A percentile compares a stretch with the other conserved stretches of the same genome.
phyloP scores from a whole-genome alignment of 345 rosid species.

The Capsella bursapastoris region DNA sequence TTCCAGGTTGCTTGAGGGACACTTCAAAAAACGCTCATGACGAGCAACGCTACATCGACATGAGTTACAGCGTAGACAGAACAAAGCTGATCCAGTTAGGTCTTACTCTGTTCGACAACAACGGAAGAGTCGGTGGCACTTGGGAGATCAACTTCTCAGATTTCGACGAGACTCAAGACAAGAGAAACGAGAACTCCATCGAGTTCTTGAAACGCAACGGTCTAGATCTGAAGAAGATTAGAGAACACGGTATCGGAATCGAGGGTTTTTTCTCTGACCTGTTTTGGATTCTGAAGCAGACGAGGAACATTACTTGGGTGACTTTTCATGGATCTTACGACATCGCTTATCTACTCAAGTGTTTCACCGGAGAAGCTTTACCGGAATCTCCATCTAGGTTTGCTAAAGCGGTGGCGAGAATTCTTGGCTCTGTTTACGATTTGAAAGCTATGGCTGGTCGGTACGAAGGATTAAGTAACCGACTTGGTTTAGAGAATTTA shows the following conservation, averaged over 20 bases:
- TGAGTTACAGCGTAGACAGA: constrained; percentile 6
- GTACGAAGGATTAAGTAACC: not conserved
- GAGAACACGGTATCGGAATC: not conserved
- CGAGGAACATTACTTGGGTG: not conserved
- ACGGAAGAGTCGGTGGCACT: not conserved
- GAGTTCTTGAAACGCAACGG: constrained; percentile 10
- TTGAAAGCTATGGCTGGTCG: constrained; percentile 8
- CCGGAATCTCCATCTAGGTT: not conserved
- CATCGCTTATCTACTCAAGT: constrained; percentile 17
- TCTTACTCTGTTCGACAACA: not conserved
- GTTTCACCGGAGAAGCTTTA: not conserved
- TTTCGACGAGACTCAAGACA: not conserved
- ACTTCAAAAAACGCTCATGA: not conserved
- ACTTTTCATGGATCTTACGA: constrained; percentile 31
- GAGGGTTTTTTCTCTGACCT: not conserved
- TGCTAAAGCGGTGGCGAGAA: not conserved
- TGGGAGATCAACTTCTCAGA: constrained; percentile 33
- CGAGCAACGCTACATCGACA: not conserved
- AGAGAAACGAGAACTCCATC: constrained; percentile 4
- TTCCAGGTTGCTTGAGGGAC: constrained; percentile 6
- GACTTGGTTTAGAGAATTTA: constrained; percentile 1
- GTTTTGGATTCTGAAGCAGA: not conserved
- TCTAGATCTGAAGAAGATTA: constrained; percentile 1
- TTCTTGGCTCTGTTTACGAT: constrained; percentile 21
- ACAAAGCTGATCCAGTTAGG: constrained; percentile 37